Evolutionary conservation across 2,329 filamentous ascomycete species (phyloP).

Genomic region (Chalaropsis thielavioides): DNA sequence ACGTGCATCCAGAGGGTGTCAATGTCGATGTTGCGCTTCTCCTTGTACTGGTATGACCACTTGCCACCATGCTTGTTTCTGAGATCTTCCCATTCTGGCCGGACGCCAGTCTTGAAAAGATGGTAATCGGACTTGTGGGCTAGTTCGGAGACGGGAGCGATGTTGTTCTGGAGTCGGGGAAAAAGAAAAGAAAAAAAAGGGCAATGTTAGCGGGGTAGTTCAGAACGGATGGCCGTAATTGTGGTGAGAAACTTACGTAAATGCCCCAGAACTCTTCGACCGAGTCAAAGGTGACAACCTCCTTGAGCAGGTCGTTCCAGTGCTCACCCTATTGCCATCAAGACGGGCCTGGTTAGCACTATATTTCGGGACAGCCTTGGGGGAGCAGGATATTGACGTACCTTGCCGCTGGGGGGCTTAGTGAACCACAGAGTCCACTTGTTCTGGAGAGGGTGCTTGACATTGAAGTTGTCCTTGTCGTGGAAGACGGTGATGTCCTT

Average conservation of each 20-base stretch:
- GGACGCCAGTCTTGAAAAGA: conserved; percentile 93
- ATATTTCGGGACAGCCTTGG: background rate
- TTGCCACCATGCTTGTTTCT: conserved; percentile 99
- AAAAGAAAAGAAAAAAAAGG: background rate
- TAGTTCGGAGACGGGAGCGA: conserved; percentile 86
- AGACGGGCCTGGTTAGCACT: background rate
- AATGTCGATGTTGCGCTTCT: conserved; percentile 81
- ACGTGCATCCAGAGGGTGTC: conserved; percentile 94
- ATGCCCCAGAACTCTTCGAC: conserved; percentile 99
- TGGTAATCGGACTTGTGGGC: conserved; percentile 98
- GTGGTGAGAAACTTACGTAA: conserved; percentile 53
- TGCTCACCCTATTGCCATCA: conserved; percentile 61
- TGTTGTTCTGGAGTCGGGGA: conserved; percentile 70
- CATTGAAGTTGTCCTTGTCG: conserved; percentile 97
- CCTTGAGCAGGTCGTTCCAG: conserved; percentile 96
- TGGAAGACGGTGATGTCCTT: conserved; percentile 90
- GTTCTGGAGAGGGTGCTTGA: conserved; percentile 96
- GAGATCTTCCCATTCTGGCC: conserved; percentile 94
- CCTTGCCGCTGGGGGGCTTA: conserved; percentile 92
- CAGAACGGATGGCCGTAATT: background rate
- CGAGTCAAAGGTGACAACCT: conserved; percentile 96
- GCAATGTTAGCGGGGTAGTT: background rate
- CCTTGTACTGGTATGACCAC: conserved; percentile 97
- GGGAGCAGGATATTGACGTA: conserved; percentile 29
- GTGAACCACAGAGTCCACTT: conserved; percentile 99